Base-by-base conservation (phyloP, 2,329 filamentous ascomycete species). In the Aspergillus versicolor region DNA sequence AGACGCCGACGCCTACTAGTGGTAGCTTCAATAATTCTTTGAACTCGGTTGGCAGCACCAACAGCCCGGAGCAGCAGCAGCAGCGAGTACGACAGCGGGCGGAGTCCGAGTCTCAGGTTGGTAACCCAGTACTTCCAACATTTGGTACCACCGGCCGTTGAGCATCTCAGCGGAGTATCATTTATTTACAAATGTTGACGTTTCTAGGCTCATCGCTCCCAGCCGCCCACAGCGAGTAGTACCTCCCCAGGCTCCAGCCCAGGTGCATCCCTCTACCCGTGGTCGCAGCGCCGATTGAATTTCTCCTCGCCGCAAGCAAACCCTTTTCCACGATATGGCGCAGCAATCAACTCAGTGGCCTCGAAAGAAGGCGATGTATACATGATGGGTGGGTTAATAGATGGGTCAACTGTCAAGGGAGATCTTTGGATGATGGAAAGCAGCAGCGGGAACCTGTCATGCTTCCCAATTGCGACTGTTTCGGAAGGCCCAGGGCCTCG, bases 391-490 rank as follows among this genome's bases (percentile, higher is more conserved):
- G 94, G 94, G 50, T 78, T 99, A 60, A 93, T 99, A 67, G 93
- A 96, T 70, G 93, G 93, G 64, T 90, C 92, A 38, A 96, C 91
- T 2, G 94, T 97, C 44, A 97, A 97, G 72, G 94, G 94, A 47
- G 94, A 99, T 77, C 77, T 99, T 46, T 99, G 95, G 95, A 89
- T 97, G 87, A 89, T 97, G 46, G 94, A 99, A 74, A 91, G 92
- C 60, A 92, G 89, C 52, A 81, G 79, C 32, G 88, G 88, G 8
- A 92, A 85, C 72, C 86, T 97, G 81, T 85, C 91, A 21, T 97
- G 94, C 75, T 96, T 95, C 72, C 93, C 92, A 22, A 86, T 99
- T 55, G 86, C 89, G 11, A 97, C 94, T 0, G 94, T 92, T 0
- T 90, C 92, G 19, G 94, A 99, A 75, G 94, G 94, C 0, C 95